Conservation (phyloP, 805 yeast species). For the Starmerella bombicola region DNA sequence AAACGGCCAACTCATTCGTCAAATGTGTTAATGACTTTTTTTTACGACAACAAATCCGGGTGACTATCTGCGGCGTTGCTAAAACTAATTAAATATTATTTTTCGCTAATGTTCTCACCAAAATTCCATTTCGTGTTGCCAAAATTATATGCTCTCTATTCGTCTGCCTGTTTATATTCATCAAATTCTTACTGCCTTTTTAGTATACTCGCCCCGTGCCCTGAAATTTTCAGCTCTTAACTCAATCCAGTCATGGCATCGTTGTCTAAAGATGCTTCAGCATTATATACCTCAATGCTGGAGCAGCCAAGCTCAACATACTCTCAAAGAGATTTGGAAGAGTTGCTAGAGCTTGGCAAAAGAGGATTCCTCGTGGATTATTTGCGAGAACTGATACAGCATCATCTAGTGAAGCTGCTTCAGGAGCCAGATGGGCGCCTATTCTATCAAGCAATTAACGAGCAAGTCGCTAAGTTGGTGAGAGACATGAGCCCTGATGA, state of each 20-base stretch:
- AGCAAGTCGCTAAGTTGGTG: slow-evolving; percentile 63
- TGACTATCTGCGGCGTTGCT: too few species aligned
- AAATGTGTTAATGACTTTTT: too few species aligned
- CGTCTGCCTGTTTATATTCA: too few species aligned
- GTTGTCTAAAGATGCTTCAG: slow-evolving; percentile 33
- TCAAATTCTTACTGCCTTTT: too few species aligned
- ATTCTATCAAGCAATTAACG: slow-evolving; percentile 61
- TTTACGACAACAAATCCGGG: too few species aligned
- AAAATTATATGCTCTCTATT: too few species aligned
- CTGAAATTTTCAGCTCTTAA: slow-evolving; percentile 4
- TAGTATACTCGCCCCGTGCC: slow-evolving; percentile 1
- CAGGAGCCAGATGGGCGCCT: slow-evolving; percentile 46
- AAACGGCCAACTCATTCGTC: not conserved
- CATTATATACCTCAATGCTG: slow-evolving; percentile 55
- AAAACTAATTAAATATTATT: too few species aligned
- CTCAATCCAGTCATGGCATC: not conserved
- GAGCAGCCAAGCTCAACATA: slow-evolving; percentile 38
- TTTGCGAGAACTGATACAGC: slow-evolving; percentile 38
- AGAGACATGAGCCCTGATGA: slow-evolving; percentile 76
- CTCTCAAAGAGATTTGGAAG: slow-evolving; percentile 56
- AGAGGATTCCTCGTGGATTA: slow-evolving; percentile 33
- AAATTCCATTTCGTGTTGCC: too few species aligned
- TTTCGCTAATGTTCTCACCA: too few species aligned
- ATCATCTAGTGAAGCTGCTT: slow-evolving; percentile 54
- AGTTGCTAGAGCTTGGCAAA: slow-evolving; percentile 35